Evolutionary conservation across 2,329 filamentous ascomycete species (phyloP), one percentile per base, ranked within the genome.

Genomic region (Capronia coronata): DNA sequence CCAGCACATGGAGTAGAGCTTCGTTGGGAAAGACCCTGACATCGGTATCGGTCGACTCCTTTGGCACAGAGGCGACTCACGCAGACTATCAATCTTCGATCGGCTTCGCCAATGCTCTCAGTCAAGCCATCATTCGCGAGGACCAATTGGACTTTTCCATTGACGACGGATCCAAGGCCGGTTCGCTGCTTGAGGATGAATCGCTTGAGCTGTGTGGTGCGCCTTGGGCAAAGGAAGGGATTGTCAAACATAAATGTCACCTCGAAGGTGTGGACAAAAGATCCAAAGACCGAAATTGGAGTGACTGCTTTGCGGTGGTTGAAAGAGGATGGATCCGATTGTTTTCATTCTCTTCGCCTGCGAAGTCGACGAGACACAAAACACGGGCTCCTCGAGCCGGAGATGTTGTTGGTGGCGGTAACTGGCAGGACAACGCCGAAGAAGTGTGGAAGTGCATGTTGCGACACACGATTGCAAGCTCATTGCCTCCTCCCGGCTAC

Each of bases 211-310:
- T 98, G 32, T 82, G 86, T 9, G 93, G 93, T 19, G 87, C 93
- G n/a, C 93, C 93, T 0, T 98, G 93, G 93, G 84, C 94, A 22
- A 98, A 98, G 69, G 93, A 98, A 68, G 93, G 93, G 55, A 87
- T 94, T 60, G 75, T 97, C 16, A 91, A 91, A 59, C 91, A 98
- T 71, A 97, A 97, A 68, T 91, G 96, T 66, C 91, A 97, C 63
- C 77, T 97, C 2, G 91, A 97, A 65, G 82, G 87, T 3, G 76
- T 88, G 29, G 90, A 94, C 59, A 95, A 93, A 71, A 87, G 88
- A 66, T 86, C 90, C 54, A 96, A 91, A 69, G 91, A 97, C 62
- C 80, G 93, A 32, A 91, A 90, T 61, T 98, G 93, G 93, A 83
- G 77, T 51, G 90, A 97, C 63, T 90, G 90, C 48, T 98, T 98